Evolutionary conservation across 371 early-diverging fungal genomes (phyloP).

Genomic region (Mucor mucedo): DNA sequence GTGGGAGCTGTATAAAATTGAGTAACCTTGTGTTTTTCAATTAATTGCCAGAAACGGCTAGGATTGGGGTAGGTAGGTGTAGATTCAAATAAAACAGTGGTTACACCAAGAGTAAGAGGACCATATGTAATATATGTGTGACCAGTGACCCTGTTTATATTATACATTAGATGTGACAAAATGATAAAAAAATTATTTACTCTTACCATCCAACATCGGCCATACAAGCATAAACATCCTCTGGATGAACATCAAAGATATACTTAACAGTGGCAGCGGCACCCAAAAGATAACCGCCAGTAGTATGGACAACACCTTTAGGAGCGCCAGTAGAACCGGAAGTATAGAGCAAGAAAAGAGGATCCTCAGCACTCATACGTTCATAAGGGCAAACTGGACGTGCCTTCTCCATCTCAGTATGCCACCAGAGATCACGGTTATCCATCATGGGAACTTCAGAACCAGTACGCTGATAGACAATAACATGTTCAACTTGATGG

Average conservation of each 20-base stretch:
- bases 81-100: slow-evolving; percentile 94
- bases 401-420: slow-evolving; percentile 74
- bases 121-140: slow-evolving; percentile 96
- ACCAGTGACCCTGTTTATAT: slow-evolving; percentile 37
- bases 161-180: neutral
- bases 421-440: slow-evolving; percentile 86
- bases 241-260: slow-evolving; percentile 87
- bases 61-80: slow-evolving; percentile 87
- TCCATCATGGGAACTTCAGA: slow-evolving; percentile 65
- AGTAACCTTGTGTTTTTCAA: slow-evolving; percentile 90
- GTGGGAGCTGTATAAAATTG: slow-evolving; percentile 99
- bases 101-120: slow-evolving; percentile 89
- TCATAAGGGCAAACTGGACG: slow-evolving; percentile 79
- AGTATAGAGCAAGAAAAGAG: slow-evolving; percentile 96
- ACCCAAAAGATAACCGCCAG: slow-evolving; percentile 93
- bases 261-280: slow-evolving; percentile 86
- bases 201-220: slow-evolving; percentile 78
- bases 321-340: slow-evolving; percentile 95
- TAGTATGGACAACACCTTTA: slow-evolving; percentile 91
- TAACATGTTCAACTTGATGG: slow-evolving; percentile 48
- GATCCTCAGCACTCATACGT: slow-evolving; percentile 86
- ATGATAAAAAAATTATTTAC: neutral
- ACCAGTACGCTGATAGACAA: slow-evolving; percentile 86
- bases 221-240: slow-evolving; percentile 85
- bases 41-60: slow-evolving; percentile 84